Evolutionary conservation across 805 yeast genomes (phyloP).

Genomic region (Pichia insulana): DNA sequence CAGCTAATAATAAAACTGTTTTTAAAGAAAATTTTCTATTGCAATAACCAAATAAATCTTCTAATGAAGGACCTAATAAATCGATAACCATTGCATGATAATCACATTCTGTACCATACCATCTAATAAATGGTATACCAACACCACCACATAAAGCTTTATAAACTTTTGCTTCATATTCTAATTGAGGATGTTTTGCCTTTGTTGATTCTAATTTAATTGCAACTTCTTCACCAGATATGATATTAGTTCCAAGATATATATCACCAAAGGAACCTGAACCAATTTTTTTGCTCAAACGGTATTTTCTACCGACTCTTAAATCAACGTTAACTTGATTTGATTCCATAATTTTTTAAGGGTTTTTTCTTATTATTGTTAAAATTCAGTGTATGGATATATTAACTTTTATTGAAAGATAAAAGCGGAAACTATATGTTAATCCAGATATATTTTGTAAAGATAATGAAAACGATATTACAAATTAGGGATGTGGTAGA

Average conservation of each 20-base stretch:
- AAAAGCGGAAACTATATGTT: too few species aligned
- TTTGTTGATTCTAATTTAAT: slow-evolving; percentile 83
- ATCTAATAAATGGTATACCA: slow-evolving; percentile 93
- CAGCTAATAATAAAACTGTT: slow-evolving; percentile 87
- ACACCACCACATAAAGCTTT: slow-evolving; percentile 93
- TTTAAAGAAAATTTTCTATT: slow-evolving; percentile 87
- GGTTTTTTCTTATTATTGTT: not conserved
- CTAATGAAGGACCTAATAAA: slow-evolving; percentile 88
- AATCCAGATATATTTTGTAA: too few species aligned
- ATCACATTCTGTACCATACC: slow-evolving; percentile 96
- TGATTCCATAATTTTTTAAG: slow-evolving; percentile 5
- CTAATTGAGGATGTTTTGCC: slow-evolving; percentile 94
- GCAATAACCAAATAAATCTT: slow-evolving; percentile 93
- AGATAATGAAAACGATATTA: too few species aligned
- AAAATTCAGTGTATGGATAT: not conserved
- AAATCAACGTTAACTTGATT: slow-evolving; percentile 41
- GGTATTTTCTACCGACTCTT: slow-evolving; percentile 87
- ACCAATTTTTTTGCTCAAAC: slow-evolving; percentile 92
- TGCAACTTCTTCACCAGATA: slow-evolving; percentile 96
- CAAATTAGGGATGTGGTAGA: too few species aligned
- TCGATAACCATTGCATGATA: slow-evolving; percentile 97
- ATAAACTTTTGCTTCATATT: slow-evolving; percentile 94
- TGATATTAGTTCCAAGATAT: slow-evolving; percentile 84
- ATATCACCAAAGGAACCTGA: slow-evolving; percentile 97
- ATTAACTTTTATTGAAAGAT: too few species aligned